Conservation (phyloP, 2,329 filamentous ascomycete species). For the Fusarium fujikuroi region DNA sequence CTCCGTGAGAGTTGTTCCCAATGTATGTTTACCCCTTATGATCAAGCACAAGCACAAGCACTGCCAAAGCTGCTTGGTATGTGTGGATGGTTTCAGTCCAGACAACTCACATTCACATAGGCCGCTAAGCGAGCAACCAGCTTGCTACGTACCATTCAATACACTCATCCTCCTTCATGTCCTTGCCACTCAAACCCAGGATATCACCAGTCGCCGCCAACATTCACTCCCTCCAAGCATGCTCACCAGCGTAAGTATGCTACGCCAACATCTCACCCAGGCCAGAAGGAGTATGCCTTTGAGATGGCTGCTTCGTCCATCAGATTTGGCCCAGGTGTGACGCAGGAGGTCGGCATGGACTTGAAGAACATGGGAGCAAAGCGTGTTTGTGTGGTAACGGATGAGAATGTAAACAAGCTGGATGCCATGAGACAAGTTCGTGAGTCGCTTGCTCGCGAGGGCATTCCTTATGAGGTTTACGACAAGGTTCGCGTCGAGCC, state of each 20-base stretch:
- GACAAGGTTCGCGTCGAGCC: slow-evolving; percentile 87
- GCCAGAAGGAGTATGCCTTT: slow-evolving; percentile 95
- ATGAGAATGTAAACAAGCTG: slow-evolving; percentile 81
- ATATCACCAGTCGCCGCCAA: slow-evolving; percentile 74
- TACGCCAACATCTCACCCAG: slow-evolving; percentile 71
- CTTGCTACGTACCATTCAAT: slow-evolving; percentile 89
- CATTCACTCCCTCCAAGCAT: slow-evolving; percentile 62
- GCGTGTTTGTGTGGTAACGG: slow-evolving; percentile 92
- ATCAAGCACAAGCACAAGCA: neutral
- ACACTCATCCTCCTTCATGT: slow-evolving; percentile 85
- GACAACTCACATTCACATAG: slow-evolving; percentile 48
- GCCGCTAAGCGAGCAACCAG: slow-evolving; percentile 73
- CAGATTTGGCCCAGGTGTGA: slow-evolving; percentile 91
- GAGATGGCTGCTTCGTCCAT: slow-evolving; percentile 98
- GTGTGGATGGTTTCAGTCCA: neutral
- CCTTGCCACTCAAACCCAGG: slow-evolving; percentile 93
- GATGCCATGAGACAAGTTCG: slow-evolving; percentile 91
- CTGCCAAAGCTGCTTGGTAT: neutral
- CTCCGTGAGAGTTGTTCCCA: slow-evolving; percentile 49
- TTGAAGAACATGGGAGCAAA: slow-evolving; percentile 89
- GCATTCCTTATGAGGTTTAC: slow-evolving; percentile 83
- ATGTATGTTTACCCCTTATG: slow-evolving; percentile 41
- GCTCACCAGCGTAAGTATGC: slow-evolving; percentile 66
- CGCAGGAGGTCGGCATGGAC: slow-evolving; percentile 98
- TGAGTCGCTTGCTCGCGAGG: slow-evolving; percentile 81